These are phyloP conservation scores for Phanerodontia chrysosporium DNA, from an alignment of 768 basidiomycete species.

Conservation along the genomic window DNA sequence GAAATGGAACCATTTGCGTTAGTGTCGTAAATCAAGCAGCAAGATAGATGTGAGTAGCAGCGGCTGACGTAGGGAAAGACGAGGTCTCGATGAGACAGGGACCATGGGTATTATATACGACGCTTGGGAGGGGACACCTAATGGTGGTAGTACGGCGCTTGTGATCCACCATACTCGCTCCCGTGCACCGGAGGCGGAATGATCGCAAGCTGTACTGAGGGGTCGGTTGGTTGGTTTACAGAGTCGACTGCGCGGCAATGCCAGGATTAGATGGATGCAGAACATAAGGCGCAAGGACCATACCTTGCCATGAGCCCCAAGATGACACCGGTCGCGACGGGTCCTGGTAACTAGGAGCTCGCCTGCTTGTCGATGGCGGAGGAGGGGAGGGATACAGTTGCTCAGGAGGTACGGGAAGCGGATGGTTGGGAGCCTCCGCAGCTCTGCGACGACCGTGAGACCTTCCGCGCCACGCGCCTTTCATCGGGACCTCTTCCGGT, in stretches of 20 bases:
- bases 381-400: not conserved
- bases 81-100: not conserved
- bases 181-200: not conserved
- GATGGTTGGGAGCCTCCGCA: not conserved
- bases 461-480: slow-evolving; percentile 1
- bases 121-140: not conserved
- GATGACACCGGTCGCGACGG: not conserved
- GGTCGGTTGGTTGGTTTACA: not conserved
- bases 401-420: not conserved
- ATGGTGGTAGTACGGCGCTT: not conserved
- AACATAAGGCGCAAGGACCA: not conserved
- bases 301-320: not conserved
- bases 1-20: no score
- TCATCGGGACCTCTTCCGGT: not conserved
- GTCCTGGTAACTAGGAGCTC: not conserved
- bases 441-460: not conserved
- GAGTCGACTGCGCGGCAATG: not conserved
- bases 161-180: not conserved
- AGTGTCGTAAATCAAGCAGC: no score
- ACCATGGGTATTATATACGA: not conserved
- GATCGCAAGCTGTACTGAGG: not conserved
- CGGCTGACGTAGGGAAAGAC: not conserved
- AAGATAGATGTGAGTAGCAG: no score
- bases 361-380: not conserved
- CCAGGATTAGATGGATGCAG: not conserved